These are phyloP conservation scores for Globisporangium paroecandrum DNA, from an alignment of 352 stramenopile genomes.

Conservation along the genomic window DNA sequence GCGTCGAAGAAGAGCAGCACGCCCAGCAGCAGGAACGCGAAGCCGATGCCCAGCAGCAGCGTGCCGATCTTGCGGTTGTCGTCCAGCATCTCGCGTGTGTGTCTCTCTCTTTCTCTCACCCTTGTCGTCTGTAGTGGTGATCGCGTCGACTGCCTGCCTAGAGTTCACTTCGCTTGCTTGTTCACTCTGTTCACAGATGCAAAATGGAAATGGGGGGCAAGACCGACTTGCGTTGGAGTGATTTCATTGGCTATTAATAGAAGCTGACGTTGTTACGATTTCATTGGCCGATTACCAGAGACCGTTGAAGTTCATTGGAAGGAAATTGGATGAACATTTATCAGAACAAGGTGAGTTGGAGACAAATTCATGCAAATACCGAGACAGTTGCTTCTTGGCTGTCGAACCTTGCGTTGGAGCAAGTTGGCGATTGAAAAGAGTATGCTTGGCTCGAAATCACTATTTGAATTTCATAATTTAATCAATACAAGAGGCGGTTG, in stretches of 20 bases:
- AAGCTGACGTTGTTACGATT: not conserved
- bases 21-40: conserved; percentile 91
- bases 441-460: not conserved
- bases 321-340: not conserved
- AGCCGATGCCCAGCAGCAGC: conserved; percentile 89
- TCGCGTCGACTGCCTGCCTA: not conserved
- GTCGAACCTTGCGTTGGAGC: not conserved
- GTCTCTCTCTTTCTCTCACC: not conserved
- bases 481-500: not conserved
- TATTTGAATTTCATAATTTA: not conserved
- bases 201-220: not conserved
- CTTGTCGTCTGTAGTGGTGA: not conserved
- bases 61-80: conserved; percentile 97
- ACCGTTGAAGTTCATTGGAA: conserved; percentile 9
- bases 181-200: not conserved
- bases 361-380: not conserved
- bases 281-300: conserved; percentile 1
- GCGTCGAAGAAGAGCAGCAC: conserved; percentile 95
- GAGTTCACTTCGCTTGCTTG: not conserved
- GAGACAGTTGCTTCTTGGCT: not conserved
- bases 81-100: conserved; percentile 57
- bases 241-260: conserved; percentile 28
- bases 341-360: not conserved
- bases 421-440: not conserved
- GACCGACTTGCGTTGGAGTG: conserved; percentile 13